Conservation (phyloP, 1,139 yeast species). For the Scheffersomyces insectosa region DNA sequence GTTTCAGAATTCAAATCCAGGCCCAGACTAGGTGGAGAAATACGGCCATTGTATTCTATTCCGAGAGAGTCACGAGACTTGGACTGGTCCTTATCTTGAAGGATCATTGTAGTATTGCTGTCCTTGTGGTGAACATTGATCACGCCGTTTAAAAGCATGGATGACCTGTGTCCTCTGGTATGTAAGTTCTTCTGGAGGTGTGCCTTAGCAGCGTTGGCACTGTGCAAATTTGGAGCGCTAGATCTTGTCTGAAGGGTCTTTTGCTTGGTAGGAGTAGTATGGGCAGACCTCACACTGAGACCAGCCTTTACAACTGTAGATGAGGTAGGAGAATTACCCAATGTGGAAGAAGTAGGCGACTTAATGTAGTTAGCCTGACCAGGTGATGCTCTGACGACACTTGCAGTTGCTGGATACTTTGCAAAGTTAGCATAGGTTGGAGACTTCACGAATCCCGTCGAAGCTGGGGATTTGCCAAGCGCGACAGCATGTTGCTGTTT, state of each 20-base stretch:
- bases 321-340: no score
- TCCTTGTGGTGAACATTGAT: neutral
- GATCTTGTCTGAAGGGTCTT: slow-evolving; percentile 21
- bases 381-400: no score
- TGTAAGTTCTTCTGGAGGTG: slow-evolving; percentile 3
- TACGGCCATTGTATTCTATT: neutral
- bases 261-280: neutral
- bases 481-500: no score
- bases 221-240: slow-evolving; percentile 24
- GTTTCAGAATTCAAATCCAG: slow-evolving; percentile 11
- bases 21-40: neutral
- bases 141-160: slow-evolving; percentile 4
- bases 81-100: neutral
- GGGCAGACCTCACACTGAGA: no score
- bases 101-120: neutral
- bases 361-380: no score
- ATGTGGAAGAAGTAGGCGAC: no score
- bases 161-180: slow-evolving; percentile 4
- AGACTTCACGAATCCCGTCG: no score
- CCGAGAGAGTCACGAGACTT: neutral
- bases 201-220: slow-evolving; percentile 5
- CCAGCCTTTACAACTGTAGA: no score
- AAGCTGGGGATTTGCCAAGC: no score
- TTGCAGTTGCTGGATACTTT: no score
- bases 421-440: no score